Evolutionary conservation across 2,329 filamentous ascomycete species (phyloP).

Genomic region (Fusarium buxicola): DNA sequence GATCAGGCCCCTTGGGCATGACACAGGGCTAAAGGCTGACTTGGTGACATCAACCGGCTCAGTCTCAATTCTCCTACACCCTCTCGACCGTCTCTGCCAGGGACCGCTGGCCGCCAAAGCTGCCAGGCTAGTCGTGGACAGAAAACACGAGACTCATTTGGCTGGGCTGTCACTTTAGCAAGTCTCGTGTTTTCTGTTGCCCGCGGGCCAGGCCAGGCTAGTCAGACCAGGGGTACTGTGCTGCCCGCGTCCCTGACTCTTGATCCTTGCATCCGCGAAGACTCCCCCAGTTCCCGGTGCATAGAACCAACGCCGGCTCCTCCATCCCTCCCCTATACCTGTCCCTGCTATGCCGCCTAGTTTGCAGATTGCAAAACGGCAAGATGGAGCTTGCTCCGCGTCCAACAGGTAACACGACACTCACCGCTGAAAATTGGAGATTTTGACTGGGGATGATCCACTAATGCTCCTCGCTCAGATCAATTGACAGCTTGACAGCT

Average conservation of each 20-base stretch:
- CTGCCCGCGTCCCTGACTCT: conserved; percentile 22
- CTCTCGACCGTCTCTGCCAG: conserved; percentile 17
- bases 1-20: conserved; percentile 2
- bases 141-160: too few relatives aligned
- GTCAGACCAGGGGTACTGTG: conserved; percentile 5
- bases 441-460: conserved; percentile 17
- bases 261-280: conserved; percentile 34
- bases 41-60: conserved; percentile 33
- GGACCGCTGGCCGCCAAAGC: conserved; percentile 32
- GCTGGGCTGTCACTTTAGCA: too few relatives aligned
- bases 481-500: conserved; percentile 8
- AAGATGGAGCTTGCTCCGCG: conserved; percentile 12
- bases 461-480: conserved; percentile 17
- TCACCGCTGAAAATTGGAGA: conserved; percentile 31
- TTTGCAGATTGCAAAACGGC: conserved; percentile 31
- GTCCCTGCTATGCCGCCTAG: conserved; percentile 32
- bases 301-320: conserved; percentile 19
- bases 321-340: conserved; percentile 33
- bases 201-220: too few relatives aligned
- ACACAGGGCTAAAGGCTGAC: conserved; percentile 15
- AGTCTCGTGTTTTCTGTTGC: too few relatives aligned
- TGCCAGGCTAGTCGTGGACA: conserved; percentile 24
- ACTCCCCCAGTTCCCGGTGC: conserved; percentile 20
- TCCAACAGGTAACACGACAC: conserved; percentile 22
- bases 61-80: conserved; percentile 31